Conservation (phyloP, 306 rosid genomes). For the Mimosa pudica region DNA sequence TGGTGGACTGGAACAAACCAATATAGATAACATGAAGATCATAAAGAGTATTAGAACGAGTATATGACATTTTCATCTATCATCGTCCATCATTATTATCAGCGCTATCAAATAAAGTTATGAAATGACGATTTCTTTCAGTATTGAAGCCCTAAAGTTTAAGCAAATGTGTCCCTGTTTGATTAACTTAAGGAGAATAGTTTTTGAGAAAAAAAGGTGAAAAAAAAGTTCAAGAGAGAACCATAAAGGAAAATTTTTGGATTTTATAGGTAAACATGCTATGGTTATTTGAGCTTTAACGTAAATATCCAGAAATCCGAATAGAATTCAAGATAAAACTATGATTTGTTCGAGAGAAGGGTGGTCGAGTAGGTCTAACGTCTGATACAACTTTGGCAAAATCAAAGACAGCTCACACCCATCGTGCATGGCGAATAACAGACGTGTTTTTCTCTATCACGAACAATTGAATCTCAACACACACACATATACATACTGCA, state of each 20-base stretch:
- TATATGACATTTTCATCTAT: not conserved
- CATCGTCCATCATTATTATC: not conserved
- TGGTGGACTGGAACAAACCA: not conserved
- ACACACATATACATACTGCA: too few relatives aligned
- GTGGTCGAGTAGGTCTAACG: not conserved
- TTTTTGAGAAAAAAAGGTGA: too few relatives aligned
- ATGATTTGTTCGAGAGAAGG: not conserved
- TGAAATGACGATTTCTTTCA: not conserved
- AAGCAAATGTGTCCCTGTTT: not conserved
- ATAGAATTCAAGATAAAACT: not conserved
- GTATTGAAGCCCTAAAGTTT: not conserved
- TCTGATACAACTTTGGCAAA: not conserved
- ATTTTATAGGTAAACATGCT: not conserved
- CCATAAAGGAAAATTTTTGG: not conserved
- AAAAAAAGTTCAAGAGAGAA: not conserved
- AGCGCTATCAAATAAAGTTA: not conserved
- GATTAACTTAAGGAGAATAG: too few relatives aligned
- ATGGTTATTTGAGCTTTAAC: too few relatives aligned
- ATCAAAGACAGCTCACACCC: not conserved
- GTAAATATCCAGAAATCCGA: not conserved
- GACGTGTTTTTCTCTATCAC: not conserved
- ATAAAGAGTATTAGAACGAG: not conserved
- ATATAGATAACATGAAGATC: not conserved
- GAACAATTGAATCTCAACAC: not conserved
- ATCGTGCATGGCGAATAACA: not conserved